These are phyloP conservation scores for Trametes hirsuta DNA, from an alignment of 1,284 basidiomycete species.

Conservation along the genomic window DNA sequence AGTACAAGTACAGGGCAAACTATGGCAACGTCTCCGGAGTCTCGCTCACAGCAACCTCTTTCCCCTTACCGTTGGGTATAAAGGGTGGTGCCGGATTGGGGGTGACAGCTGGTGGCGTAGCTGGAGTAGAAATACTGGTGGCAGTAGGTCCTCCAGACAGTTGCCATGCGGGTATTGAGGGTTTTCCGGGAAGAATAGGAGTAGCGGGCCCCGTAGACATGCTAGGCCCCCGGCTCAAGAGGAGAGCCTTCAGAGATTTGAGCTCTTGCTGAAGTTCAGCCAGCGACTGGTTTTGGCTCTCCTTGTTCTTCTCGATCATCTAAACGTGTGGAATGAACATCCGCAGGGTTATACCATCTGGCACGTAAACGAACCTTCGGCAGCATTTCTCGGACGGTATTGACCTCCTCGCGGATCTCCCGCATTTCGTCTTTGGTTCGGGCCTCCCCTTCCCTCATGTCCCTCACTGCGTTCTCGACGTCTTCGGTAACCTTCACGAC, in stretches of 20 bases:
- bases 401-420: conserved; percentile 90
- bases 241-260: conserved; percentile 91
- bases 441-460: conserved; percentile 79
- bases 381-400: conserved; percentile 88
- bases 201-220: conserved; percentile 52
- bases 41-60: conserved; percentile 29
- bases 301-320: conserved; percentile 96
- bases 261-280: conserved; percentile 92
- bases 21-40: conserved; percentile 4
- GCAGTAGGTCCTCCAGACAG: conserved; percentile 43
- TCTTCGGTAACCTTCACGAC: conserved; percentile 81
- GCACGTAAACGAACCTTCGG: conserved; percentile 67
- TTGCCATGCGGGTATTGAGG: conserved; percentile 91
- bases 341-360: not conserved
- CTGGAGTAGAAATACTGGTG: conserved; percentile 21
- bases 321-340: conserved; percentile 35
- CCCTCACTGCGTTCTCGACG: conserved; percentile 78
- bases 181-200: conserved; percentile 56
- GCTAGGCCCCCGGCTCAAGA: conserved; percentile 78
- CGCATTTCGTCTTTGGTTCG: conserved; percentile 90
- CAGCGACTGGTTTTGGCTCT: conserved; percentile 78
- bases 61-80: conserved; percentile 34
- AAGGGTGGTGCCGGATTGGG: conserved; percentile 19
- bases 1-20: conserved; percentile 4
- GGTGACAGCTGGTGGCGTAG: conserved; percentile 26